Evolutionary conservation across 345 rosid genomes (phyloP), one percentile per base, ranked within the genome.

Genomic region (Anastatica hierochuntica): DNA sequence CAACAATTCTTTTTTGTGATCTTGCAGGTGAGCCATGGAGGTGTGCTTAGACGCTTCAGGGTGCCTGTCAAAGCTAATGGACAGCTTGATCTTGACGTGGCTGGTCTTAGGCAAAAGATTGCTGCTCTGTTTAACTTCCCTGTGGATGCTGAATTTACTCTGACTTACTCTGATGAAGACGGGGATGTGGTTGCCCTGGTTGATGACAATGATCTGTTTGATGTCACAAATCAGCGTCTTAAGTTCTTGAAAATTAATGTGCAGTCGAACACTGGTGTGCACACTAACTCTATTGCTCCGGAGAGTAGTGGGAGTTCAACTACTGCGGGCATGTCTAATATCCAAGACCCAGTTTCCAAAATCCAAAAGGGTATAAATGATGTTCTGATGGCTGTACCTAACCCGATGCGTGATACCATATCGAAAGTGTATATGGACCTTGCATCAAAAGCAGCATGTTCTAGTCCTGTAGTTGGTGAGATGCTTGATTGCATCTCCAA

Each of bases 81-180:
- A 14, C 65, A 70, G 41, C 80, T 92, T 72, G 90, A 79, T 65
- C 86, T 92, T 41, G 76, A 78, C 68, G 65, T 85, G 77, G 64
- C 41, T 58, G 69, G 58, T 37, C 71, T 92, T 48, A 80, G 71
- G 78, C 74, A 61, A n/a, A 88, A 78, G 74, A 79, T 92, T 29
- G 31, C 61, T 38, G 39, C 59, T 62, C 88, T 88, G 21, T 92
- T 85, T 39, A 63, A 66, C 62, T 53, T 88, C 38, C 71, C 97
- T 40, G 23, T 45, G 6, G 80, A 74, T 67, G 58, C 82, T 51
- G 83, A 74, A 13, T 56, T 85, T 36, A 56, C 56, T 10, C 70
- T 92, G 56, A 92, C 87, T 19, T 92, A 90, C 63, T 40, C 78
- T 8, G 98, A 90, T 64, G 98, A 90, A 72, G 96, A 90, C 69